Base-by-base conservation (phyloP, 768 basidiomycete genomes). In the Mycena sanguinolenta region DNA sequence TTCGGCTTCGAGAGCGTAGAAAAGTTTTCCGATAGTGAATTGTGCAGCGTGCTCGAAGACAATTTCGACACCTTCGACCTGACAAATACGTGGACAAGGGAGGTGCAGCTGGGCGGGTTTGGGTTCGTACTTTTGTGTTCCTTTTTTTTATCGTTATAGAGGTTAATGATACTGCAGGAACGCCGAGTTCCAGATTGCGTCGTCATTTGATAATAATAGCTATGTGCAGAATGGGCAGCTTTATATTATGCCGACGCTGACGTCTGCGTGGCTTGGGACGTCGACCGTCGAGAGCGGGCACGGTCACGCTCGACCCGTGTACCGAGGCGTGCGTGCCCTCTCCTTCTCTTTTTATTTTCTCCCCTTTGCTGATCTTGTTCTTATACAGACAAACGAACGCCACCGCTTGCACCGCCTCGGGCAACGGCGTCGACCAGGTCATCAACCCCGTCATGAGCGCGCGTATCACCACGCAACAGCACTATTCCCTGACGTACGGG, bases 191-290 rank as follows among this genome's bases (percentile, higher is more conserved):
- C 88, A 95, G 77, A 94, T 95, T 88, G 89, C 92, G 3, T 92
- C 92, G 1, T 74, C 78, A 13, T 85, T 85, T 1, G 67, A 83
- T 17, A 88, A 87, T 76, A 94, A 93, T 75, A 86, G 91, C 34
- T 70, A 50, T 32, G 65, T 67, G 23, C 44, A 59, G 42, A 85
- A 95, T 79, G 88, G 87, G 8, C 83, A 89, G 65, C 88, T 96
- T 42, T 96, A 95, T 81, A 87, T 97, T 75, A 86, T 91, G 50
- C 95, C 95, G 2, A 95, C 95, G 12, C 85, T 96, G 65, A 94
- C 94, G 0, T 84, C 88, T 1, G 90, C 92, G 75, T 53, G 44
- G 73, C 5, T 12, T 64, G 42, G 72, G 74, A 25, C 73, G 72
- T 16, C 60, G 58, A 87, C 87, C 1, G 87, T 87, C 63, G 90